These are phyloP conservation scores for Pachysandra terminalis DNA, from an alignment of 164 flowering plant species.

Conservation along the genomic window DNA sequence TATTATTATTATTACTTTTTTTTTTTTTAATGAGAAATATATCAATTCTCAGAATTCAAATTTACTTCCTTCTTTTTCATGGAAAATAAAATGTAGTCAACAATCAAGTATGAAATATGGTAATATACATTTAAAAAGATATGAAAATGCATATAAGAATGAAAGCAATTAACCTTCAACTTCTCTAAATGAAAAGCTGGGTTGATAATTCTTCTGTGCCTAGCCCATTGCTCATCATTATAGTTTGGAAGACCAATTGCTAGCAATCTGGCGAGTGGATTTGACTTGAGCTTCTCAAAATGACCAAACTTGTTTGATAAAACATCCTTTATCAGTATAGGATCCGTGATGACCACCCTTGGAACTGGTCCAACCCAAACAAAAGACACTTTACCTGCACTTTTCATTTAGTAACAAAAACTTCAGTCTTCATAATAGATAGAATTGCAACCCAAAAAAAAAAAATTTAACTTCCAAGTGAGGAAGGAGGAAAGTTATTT, in stretches of 20 bases:
- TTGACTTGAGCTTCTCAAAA: slow-evolving; percentile 20
- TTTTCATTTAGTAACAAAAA: background rate
- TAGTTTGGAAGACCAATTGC: slow-evolving; percentile 20
- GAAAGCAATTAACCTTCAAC: slow-evolving; percentile 45
- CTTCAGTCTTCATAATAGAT: background rate
- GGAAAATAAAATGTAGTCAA: no score
- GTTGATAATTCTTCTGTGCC: slow-evolving; percentile 43
- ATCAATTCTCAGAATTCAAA: no score
- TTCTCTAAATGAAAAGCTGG: slow-evolving; percentile 52
- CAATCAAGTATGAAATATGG: no score
- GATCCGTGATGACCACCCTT: slow-evolving; percentile 30
- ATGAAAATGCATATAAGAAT: no score
- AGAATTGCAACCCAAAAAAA: background rate
- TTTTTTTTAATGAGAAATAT: no score
- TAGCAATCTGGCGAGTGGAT: slow-evolving; percentile 16
- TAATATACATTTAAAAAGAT: no score
- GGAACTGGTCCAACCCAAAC: slow-evolving; percentile 42
- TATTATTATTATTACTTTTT: no score
- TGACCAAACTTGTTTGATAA: slow-evolving; percentile 18
- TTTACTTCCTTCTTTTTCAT: no score
- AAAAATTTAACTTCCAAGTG: no score
- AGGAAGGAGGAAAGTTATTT: no score
- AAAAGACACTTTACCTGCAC: slow-evolving; percentile 37
- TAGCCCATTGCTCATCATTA: slow-evolving; percentile 53
- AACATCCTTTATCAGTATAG: slow-evolving; percentile 32